Conservation (phyloP, 2,329 filamentous ascomycete species). For the Claviceps sp. region DNA sequence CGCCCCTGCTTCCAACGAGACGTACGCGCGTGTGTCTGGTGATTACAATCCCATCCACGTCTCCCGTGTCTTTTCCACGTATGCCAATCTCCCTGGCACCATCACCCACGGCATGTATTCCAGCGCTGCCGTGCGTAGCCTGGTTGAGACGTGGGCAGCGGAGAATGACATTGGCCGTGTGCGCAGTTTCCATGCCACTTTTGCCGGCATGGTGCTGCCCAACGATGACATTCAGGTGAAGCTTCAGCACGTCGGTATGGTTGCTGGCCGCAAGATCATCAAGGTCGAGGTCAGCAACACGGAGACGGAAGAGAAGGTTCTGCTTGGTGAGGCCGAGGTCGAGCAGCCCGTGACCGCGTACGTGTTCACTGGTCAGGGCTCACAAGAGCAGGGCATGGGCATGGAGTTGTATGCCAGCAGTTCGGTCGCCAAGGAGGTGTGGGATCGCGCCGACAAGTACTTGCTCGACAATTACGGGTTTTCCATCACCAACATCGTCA, state of each 20-base stretch:
- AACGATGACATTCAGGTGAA: constrained; percentile 93
- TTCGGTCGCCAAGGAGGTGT: constrained; percentile 87
- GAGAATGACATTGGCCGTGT: constrained; percentile 98
- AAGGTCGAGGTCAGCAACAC: constrained; percentile 95
- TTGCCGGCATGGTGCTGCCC: constrained; percentile 97
- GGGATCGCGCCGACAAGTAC: constrained; percentile 95
- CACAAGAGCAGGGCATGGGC: constrained; percentile 98
- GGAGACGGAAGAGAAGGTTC: constrained; percentile 91
- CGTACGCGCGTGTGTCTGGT: constrained; percentile 91
- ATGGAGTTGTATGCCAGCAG: constrained; percentile 97
- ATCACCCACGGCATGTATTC: constrained; percentile 99
- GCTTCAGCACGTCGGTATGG: constrained; percentile 94
- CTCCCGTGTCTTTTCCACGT: constrained; percentile 88
- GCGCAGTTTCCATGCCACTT: constrained; percentile 87
- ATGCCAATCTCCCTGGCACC: constrained; percentile 88
- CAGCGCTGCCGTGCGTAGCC: constrained; percentile 84
- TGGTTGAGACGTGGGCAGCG: constrained; percentile 97
- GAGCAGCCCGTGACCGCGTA: constrained; percentile 95
- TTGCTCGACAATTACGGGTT: constrained; percentile 98
- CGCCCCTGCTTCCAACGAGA: constrained; percentile 92
- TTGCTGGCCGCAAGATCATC: constrained; percentile 96
- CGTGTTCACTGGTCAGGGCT: constrained; percentile 96
- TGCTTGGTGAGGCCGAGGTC: constrained; percentile 90
- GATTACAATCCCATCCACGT: constrained; percentile 99
- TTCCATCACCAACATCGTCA: constrained; percentile 96